Conservation (phyloP, 164 flowering plant species). For the Houttuynia cordata region DNA sequence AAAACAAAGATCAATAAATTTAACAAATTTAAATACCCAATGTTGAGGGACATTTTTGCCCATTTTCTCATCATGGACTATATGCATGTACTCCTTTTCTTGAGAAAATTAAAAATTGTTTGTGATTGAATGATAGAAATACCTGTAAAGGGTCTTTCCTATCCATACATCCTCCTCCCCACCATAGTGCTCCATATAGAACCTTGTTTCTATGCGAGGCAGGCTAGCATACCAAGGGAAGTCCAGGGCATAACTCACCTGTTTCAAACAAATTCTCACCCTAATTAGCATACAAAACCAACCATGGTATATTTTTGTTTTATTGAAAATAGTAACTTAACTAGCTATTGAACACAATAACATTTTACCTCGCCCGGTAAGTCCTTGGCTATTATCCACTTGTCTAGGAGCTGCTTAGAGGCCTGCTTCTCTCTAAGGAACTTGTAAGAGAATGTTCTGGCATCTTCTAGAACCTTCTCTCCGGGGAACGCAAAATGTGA, state of each 20-base stretch:
- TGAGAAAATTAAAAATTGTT: no score
- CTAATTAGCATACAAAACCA: not conserved
- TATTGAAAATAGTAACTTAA: no score
- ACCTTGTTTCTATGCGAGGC: slow-evolving; percentile 75
- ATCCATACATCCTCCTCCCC: slow-evolving; percentile 89
- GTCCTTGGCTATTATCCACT: slow-evolving; percentile 86
- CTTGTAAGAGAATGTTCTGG: slow-evolving; percentile 38
- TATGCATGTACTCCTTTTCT: no score
- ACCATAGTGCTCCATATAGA: slow-evolving; percentile 83
- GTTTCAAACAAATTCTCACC: not conserved
- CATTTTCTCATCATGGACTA: no score
- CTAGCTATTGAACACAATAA: no score
- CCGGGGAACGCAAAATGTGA: slow-evolving; percentile 59
- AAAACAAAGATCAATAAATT: no score
- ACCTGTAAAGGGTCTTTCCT: slow-evolving; percentile 90
- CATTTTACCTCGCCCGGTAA: slow-evolving; percentile 75
- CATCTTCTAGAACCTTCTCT: slow-evolving; percentile 58
- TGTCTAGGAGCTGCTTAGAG: slow-evolving; percentile 48
- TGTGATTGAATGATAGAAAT: not conserved
- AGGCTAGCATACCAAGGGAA: slow-evolving; percentile 76
- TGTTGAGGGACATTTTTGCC: no score
- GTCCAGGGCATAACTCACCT: slow-evolving; percentile 77
- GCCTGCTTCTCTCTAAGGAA: slow-evolving; percentile 54
- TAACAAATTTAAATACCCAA: no score
- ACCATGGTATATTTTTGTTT: no score